Percentiles rank a stretch among this genome's conserved stretches.
Conservation (phyloP, 2,329 filamentous ascomycete species). For the Clonostachys byssicola region DNA sequence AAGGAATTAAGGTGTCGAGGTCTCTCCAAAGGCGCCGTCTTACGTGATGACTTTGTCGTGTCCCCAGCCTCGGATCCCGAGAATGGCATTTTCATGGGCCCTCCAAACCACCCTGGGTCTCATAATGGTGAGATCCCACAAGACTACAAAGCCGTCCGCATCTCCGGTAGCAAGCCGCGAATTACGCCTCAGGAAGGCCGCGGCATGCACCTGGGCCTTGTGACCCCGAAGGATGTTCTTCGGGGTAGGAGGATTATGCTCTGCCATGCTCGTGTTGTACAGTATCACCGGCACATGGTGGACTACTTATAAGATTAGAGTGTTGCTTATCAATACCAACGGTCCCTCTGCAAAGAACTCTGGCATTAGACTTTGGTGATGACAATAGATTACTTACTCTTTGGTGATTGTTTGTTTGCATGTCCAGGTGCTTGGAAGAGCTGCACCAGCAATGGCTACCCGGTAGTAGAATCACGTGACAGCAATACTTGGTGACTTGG, state of each 20-base stretch:
- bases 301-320: too few relatives aligned
- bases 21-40: conserved; percentile 18
- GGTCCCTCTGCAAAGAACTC: too few relatives aligned
- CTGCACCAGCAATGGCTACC: too few relatives aligned
- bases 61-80: conserved; percentile 71
- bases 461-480: too few relatives aligned
- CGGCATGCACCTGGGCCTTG: conserved; percentile 71
- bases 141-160: conserved; percentile 80
- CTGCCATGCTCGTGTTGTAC: conserved; percentile 14
- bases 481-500: too few relatives aligned
- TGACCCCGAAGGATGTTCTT: conserved; percentile 79
- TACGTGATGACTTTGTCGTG: conserved; percentile 78
- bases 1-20: not conserved
- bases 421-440: too few relatives aligned
- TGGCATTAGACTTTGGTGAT: too few relatives aligned
- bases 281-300: not conserved
- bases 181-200: conserved; percentile 70
- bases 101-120: conserved; percentile 81
- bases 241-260: conserved; percentile 25
- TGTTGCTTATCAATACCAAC: too few relatives aligned
- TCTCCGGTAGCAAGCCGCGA: conserved; percentile 80
- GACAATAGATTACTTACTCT: too few relatives aligned
- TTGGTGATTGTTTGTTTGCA: too few relatives aligned
- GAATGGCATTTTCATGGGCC: conserved; percentile 73
- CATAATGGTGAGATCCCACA: conserved; percentile 83